Evolutionary conservation across 2,329 filamentous ascomycete species (phyloP).

Genomic region (Graphium sp.): DNA sequence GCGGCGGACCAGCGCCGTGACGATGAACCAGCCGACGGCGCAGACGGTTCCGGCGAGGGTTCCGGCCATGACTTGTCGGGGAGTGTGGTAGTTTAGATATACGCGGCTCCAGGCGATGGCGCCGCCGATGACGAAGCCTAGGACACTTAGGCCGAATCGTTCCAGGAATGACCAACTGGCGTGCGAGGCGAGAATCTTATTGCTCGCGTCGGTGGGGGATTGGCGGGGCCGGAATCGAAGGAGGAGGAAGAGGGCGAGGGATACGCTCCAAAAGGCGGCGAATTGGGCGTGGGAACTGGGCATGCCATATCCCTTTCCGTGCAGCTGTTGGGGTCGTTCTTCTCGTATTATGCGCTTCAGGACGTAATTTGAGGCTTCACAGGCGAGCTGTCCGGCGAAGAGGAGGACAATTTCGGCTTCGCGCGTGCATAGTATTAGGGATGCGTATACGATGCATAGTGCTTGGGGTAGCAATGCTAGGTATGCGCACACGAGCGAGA

Average conservation of each 20-base stretch:
- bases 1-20: constrained; percentile 49
- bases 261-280: constrained; percentile 78
- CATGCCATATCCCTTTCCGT: constrained; percentile 96
- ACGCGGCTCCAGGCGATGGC: constrained; percentile 68
- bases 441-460: constrained; percentile 77
- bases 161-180: constrained; percentile 45
- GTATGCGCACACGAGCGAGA: constrained; percentile 84
- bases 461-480: constrained; percentile 88
- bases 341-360: constrained; percentile 88
- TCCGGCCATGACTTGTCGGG: constrained; percentile 73
- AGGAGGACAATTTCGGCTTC: constrained; percentile 81
- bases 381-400: constrained; percentile 81
- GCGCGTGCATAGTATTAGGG: constrained; percentile 78
- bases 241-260: constrained; percentile 69
- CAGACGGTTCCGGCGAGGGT: constrained; percentile 51
- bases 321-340: constrained; percentile 66
- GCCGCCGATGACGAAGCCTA: constrained; percentile 43
- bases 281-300: constrained; percentile 90
- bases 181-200: no score
- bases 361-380: constrained; percentile 78
- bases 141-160: constrained; percentile 34
- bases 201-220: constrained; percentile 1
- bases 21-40: constrained; percentile 62
- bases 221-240: constrained; percentile 52
- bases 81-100: constrained; percentile 87